Base-by-base conservation (phyloP, 2,329 filamentous ascomycete species). In the Rugonectria rugulosa region DNA sequence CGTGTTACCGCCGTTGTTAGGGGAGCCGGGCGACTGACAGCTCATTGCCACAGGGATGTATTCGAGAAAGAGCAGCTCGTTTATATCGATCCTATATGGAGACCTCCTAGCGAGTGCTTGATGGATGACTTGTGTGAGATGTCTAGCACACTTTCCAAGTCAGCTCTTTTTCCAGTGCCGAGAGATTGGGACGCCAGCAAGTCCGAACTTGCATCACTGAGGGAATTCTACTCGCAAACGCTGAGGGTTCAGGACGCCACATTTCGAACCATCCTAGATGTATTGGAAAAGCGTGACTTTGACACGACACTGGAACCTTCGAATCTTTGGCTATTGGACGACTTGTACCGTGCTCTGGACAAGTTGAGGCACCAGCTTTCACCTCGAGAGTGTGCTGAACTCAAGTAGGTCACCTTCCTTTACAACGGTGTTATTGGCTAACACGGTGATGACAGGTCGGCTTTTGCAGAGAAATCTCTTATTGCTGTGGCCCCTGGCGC, bases 11-110 rank as follows among this genome's bases (percentile, higher is more conserved):
- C 21, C 20, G 11, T 12, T 17, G 12, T 27, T 34, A 29, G 7
- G 19, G 42, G 4, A 36, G 44, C 41, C 36, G 23, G 21, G 19
- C 29, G 15, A 27, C 43, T 47, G 21, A 47, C 15, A 21, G 43
- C 31, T 36, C 19, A 24, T 41, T 26, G 34, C 17, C 17, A 2
- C 43, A 54, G 51, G 43, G 36, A 47, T 36, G 36, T 40, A 15
- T 65, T 65, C 20, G 63, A 65, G 21, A 65, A 57, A n/a, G 61
- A 64, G 14, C 59, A 64, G 31, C 43, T 64, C 23, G 46, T 64
- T 31, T 64, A 64, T 14, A 24, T 64, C 31, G 55, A 64, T 5
- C 61, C 61, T 17, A 64, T 57, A 56, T 65, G 63, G 63, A 62
- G 37, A 40, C 59, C 61, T 3, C 61, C 61, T 9, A 65, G 63